Evolutionary conservation across 768 basidiomycete species (phyloP).

Genomic region (Tephrocybe rancida): DNA sequence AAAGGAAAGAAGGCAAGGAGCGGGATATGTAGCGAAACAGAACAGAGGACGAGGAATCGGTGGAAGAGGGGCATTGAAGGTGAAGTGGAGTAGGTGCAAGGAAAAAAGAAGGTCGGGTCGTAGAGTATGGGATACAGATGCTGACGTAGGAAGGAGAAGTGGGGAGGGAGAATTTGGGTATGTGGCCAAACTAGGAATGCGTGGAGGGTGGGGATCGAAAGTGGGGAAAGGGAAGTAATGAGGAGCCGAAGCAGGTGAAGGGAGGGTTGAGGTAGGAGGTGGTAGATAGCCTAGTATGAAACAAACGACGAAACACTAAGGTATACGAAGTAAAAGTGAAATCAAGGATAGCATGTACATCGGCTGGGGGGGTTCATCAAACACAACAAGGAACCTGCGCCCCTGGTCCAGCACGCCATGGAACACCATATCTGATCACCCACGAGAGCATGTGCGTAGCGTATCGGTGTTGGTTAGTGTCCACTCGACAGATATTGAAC

Average conservation of each 20-base stretch:
- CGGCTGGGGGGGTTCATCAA: constrained; percentile 81
- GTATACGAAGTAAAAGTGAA: neutral
- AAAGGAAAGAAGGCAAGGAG: neutral
- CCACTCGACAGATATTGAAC: neutral
- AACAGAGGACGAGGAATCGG: too few relatives aligned
- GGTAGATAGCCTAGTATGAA: too few relatives aligned
- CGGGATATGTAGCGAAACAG: too few relatives aligned
- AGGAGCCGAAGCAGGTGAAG: too few relatives aligned
- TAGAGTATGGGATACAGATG: too few relatives aligned
- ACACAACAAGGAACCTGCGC: constrained; percentile 89
- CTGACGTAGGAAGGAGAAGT: neutral
- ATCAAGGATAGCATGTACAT: constrained; percentile 54
- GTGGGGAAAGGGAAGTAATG: neutral
- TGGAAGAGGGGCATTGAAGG: too few relatives aligned
- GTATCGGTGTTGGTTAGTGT: neutral
- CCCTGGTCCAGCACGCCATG: constrained; percentile 97
- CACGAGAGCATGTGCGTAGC: constrained; percentile 76
- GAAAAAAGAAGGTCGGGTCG: too few relatives aligned
- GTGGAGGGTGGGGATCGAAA: neutral
- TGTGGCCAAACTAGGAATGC: neutral
- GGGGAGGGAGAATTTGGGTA: neutral
- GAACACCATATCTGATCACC: constrained; percentile 98
- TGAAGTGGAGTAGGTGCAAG: too few relatives aligned
- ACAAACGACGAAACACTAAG: too few relatives aligned
- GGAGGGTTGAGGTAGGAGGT: too few relatives aligned